These are phyloP conservation scores for Monilinia aucupariae DNA, from an alignment of 2,329 filamentous ascomycete species.

Conservation along the genomic window DNA sequence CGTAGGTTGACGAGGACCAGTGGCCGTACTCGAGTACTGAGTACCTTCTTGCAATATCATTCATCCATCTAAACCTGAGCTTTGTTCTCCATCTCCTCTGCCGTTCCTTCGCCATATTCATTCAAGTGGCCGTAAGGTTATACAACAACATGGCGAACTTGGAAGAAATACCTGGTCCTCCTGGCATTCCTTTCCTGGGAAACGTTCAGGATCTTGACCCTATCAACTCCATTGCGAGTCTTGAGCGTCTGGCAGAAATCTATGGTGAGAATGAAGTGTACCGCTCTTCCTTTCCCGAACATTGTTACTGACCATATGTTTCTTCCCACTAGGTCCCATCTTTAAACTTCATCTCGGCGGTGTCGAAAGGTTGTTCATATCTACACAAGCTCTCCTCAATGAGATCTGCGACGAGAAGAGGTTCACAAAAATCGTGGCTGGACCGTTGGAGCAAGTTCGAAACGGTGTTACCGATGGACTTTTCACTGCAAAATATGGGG, in stretches of 20 bases:
- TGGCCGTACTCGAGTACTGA: neutral
- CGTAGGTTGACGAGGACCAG: neutral
- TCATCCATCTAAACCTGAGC: neutral
- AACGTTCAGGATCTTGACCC: slow-evolving; percentile 56
- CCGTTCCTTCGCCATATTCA: neutral
- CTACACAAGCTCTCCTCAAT: slow-evolving; percentile 51
- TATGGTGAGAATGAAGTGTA: slow-evolving; percentile 47
- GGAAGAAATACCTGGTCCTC: slow-evolving; percentile 22
- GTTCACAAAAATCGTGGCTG: slow-evolving; percentile 55
- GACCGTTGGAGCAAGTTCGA: slow-evolving; percentile 49
- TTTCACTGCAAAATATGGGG: slow-evolving; percentile 52
- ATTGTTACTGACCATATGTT: neutral
- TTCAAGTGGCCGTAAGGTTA: neutral
- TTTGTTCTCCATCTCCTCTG: neutral
- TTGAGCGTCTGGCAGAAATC: slow-evolving; percentile 54
- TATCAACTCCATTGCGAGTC: slow-evolving; percentile 50
- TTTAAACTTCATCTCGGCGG: slow-evolving; percentile 51
- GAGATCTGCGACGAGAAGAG: slow-evolving; percentile 59
- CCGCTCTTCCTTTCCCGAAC: neutral
- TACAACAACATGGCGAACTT: slow-evolving; percentile 19
- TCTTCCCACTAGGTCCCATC: slow-evolving; percentile 40
- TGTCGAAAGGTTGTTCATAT: slow-evolving; percentile 44
- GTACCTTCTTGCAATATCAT: neutral
- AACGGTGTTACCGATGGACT: slow-evolving; percentile 59
- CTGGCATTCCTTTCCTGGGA: slow-evolving; percentile 22